Evolutionary conservation across 495 filamentous ascomycete species (phyloP), one percentile per base, ranked within the genome.

Genomic region (Aspergillus diversus): DNA sequence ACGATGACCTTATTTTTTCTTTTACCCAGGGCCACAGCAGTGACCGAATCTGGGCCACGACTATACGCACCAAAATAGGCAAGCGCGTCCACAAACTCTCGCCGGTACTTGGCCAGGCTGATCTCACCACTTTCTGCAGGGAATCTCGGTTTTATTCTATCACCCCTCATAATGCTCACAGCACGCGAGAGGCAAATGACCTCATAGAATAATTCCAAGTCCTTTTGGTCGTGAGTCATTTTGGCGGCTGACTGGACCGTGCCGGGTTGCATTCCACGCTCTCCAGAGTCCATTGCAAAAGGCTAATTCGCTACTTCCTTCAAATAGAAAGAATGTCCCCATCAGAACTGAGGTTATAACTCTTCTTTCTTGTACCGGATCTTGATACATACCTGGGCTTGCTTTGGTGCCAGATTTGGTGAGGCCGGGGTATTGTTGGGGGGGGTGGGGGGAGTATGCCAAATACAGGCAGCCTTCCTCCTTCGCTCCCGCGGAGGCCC

Each of bases 141-240:
- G n/a, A 43, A 43, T 43, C n/a, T 43, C 4, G n/a, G 39, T n/a
- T 43, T 43, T 12, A 43, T 43, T 43, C 39, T 43, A n/a, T 43
- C 39, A 43, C 39, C 39, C 7, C 39, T 43, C n/a, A 43, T n/a
- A 43, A 43, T 43, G 3, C 39, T n/a, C n/a, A 43, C 39, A 43
- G 39, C 39, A 43, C 39, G 39, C 39, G 39, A 43, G 39, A 43
- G 39, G 39, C 39, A 43, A 43, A 43, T n/a, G 12, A 43, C 12
- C n/a, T 43, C 39, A 43, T 43, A 43, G n/a, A 43, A 43, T n/a
- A n/a, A 43, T 43, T 43, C 39, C 39, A 43, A 9, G 39, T 43
- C 39, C 39, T 43, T 43, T n/a, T 4, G 39, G 39, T 43, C 39
- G 7, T 43, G 39, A 5, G 11, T 9, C 39, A 43, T 5, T 43